Percentiles rank a stretch among this genome's conserved stretches.
Evolutionary conservation across 495 filamentous ascomycete genomes (phyloP).

Genomic region (Podospora sp.): DNA sequence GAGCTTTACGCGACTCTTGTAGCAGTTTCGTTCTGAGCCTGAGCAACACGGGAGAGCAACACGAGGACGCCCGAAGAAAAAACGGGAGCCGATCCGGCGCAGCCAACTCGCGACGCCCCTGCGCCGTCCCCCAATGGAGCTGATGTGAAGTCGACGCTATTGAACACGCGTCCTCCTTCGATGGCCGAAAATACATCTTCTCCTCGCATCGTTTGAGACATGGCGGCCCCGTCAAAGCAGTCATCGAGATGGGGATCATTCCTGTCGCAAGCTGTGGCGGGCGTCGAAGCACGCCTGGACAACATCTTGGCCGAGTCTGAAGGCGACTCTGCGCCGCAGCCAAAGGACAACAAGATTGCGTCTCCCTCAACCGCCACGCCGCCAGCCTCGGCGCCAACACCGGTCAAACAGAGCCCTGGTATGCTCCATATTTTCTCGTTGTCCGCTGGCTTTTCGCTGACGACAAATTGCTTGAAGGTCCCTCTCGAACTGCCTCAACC

Average conservation of each 20-base stretch:
- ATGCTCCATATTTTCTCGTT: slow-evolving; percentile 16
- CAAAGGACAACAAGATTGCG: slow-evolving; percentile 32
- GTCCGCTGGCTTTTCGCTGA: background rate
- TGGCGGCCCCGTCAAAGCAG: slow-evolving; percentile 39
- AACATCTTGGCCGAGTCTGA: slow-evolving; percentile 84
- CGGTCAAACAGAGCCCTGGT: slow-evolving; percentile 35
- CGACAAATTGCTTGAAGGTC: slow-evolving; percentile 31
- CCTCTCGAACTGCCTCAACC: slow-evolving; percentile 56
- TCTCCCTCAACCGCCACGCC: slow-evolving; percentile 11
- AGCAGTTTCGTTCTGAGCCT: background rate
- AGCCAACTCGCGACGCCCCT: background rate
- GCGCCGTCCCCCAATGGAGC: background rate
- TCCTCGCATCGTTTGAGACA: slow-evolving; percentile 17
- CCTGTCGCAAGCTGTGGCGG: slow-evolving; percentile 87
- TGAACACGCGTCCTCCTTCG: background rate
- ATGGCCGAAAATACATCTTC: background rate
- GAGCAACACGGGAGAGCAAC: background rate
- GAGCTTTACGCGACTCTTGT: background rate
- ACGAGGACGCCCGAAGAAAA: background rate
- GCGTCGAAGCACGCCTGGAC: slow-evolving; percentile 91
- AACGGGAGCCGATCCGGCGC: background rate
- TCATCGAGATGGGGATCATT: slow-evolving; percentile 76
- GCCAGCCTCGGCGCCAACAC: slow-evolving; percentile 28
- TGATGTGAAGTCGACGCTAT: background rate
- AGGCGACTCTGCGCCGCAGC: slow-evolving; percentile 36